Evolutionary conservation across 1,284 basidiomycete genomes (phyloP).

Genomic region (Abortiporus biennis): DNA sequence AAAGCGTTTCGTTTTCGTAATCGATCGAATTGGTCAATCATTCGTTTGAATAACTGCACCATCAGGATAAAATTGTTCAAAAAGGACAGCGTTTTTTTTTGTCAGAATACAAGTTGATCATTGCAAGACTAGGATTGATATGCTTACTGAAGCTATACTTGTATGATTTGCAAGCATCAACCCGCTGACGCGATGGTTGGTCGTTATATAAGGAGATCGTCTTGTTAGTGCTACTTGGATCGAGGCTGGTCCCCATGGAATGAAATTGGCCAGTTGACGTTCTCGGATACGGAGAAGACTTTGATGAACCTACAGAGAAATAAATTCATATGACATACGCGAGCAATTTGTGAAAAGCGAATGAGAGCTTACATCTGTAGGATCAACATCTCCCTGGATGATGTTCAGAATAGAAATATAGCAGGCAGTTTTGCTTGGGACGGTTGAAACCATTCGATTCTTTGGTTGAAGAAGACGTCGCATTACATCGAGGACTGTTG

Average conservation of each 20-base stretch:
- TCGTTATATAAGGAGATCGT: slow-evolving; percentile 83
- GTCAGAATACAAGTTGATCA: slow-evolving; percentile 1
- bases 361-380: slow-evolving; percentile 83
- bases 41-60: slow-evolving; percentile 85
- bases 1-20: slow-evolving; percentile 90
- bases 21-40: slow-evolving; percentile 93
- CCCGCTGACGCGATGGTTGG: slow-evolving; percentile 91
- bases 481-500: slow-evolving; percentile 98
- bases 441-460: slow-evolving; percentile 98
- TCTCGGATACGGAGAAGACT: slow-evolving; percentile 94
- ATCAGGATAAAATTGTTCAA: neutral
- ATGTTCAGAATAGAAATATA: slow-evolving; percentile 99
- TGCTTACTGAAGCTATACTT: slow-evolving; percentile 87
- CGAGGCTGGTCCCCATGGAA: slow-evolving; percentile 98
- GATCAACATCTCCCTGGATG: slow-evolving; percentile 97
- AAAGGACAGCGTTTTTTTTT: neutral
- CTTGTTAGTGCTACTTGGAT: slow-evolving; percentile 97
- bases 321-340: neutral
- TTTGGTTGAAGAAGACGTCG: slow-evolving; percentile 95
- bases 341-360: neutral
- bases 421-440: slow-evolving; percentile 85
- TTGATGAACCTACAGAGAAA: slow-evolving; percentile 79
- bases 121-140: neutral
- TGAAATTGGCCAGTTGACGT: slow-evolving; percentile 94
- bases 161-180: slow-evolving; percentile 99